Conservation (phyloP, 768 basidiomycete species). For the Glaciozyma antarctica region DNA sequence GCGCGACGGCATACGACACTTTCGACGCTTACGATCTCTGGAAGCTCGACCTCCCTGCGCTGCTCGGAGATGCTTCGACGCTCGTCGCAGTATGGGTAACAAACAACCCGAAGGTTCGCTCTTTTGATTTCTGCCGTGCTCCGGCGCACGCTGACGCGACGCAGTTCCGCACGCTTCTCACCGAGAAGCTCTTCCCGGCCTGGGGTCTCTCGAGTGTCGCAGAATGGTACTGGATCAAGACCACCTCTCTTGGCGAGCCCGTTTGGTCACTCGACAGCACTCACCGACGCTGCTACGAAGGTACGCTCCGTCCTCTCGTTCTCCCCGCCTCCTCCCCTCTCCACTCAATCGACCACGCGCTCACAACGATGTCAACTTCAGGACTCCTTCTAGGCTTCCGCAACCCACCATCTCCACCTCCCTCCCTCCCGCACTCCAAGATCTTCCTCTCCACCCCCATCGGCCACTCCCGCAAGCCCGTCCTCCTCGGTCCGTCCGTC, state of each 20-base stretch:
- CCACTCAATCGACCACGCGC: too few species aligned
- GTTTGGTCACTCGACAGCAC: conserved; percentile 14
- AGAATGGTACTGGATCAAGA: conserved; percentile 31
- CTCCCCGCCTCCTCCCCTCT: too few species aligned
- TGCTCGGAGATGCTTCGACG: conserved; percentile 9
- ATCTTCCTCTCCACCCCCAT: conserved; percentile 21
- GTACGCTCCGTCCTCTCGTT: not conserved
- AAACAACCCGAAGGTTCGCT: conserved; percentile 23
- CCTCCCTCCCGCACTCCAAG: not conserved
- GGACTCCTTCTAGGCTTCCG: conserved; percentile 21
- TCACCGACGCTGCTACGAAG: conserved; percentile 22
- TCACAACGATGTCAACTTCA: not conserved
- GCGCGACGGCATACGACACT: conserved; percentile 21
- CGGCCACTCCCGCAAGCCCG: conserved; percentile 28
- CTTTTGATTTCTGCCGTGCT: too few species aligned
- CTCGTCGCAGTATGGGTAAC: conserved; percentile 23
- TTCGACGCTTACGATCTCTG: conserved; percentile 29
- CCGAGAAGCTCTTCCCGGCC: conserved; percentile 22
- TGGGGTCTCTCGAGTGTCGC: conserved; percentile 5
- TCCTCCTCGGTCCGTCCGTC: conserved; percentile 10
- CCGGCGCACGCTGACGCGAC: not conserved
- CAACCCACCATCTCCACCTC: not conserved
- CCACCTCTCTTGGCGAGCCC: conserved; percentile 17
- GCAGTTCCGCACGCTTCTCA: conserved; percentile 23
- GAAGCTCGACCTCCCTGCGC: conserved; percentile 11